Percentiles rank a stretch among this genome's conserved stretches.
phyloP scores from a whole-genome alignment of 2,329 filamentous ascomycete species.

The Fusarium staphyleae region DNA sequence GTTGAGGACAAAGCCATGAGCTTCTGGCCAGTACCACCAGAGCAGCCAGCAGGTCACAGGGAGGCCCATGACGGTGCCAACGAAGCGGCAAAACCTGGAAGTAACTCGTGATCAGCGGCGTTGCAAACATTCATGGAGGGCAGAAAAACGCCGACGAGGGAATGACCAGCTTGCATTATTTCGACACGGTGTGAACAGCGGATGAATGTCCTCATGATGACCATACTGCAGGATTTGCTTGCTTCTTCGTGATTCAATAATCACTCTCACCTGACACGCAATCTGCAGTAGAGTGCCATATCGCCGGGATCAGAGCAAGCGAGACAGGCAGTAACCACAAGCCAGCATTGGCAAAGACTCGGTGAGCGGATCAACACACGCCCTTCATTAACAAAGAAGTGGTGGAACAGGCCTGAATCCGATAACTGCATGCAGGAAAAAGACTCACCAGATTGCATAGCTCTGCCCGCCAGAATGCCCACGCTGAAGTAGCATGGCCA shows the following conservation, averaged over 20 bases:
- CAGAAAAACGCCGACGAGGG: not conserved
- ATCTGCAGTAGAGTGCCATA: constrained; percentile 15
- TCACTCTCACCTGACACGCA: constrained; percentile 18
- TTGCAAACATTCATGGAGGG: not conserved
- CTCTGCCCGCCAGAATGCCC: constrained; percentile 57
- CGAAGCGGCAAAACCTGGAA: constrained; percentile 52
- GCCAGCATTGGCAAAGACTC: constrained; percentile 3
- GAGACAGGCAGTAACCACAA: constrained; percentile 9
- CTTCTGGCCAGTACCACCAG: constrained; percentile 61
- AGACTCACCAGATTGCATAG: constrained; percentile 58
- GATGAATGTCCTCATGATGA: not conserved
- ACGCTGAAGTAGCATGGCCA: constrained; percentile 54
- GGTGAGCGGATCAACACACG: constrained; percentile 21
- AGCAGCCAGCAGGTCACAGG: constrained; percentile 49
- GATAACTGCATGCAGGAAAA: constrained; percentile 23
- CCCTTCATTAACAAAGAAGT: constrained; percentile 8
- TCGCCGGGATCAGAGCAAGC: not conserved
- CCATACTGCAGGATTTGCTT: not conserved
- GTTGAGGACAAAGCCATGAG: constrained; percentile 55
- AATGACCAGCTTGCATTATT: not conserved
- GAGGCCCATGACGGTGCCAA: constrained; percentile 53
- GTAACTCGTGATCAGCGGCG: constrained; percentile 22
- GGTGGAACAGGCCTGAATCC: not conserved
- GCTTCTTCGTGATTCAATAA: constrained; percentile 1
- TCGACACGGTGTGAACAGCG: constrained; percentile 1